Evolutionary conservation across 192 early-diverging fungal genomes (phyloP), one percentile per base, ranked within the genome.

Genomic region (Mortierella antarctica): DNA sequence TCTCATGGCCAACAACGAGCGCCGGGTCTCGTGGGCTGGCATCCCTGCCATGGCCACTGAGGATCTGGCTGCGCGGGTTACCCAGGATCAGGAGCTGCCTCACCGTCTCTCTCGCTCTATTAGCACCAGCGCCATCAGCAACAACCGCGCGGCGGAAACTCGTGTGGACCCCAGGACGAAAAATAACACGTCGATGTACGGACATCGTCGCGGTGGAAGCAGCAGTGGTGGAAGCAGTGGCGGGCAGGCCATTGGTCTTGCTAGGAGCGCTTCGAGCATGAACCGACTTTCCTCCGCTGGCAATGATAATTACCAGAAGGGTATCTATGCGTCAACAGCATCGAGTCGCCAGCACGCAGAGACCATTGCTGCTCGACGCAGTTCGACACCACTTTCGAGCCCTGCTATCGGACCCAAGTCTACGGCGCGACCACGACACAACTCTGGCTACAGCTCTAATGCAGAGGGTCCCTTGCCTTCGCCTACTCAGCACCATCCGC

Each of bases 1-100:
- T 21, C 41, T 80, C 50, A 80, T 80, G 57, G 53, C 70, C 41
- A 80, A 72, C 60, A 61, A 72, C 15, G 70, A 80, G 21, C 77
- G 77, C 40, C 77, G 77, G n/a, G 77, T 80, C 45, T 80, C 77
- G 4, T 80, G 77, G 77, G 77, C 64, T 9, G 77, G 77, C 31
- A 13, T 80, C 4, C 77, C 77, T 48, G 41, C 70, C 41, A 21
- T 42, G 39, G 57, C 49, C 12, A 40, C 47, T 2, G 71, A 63
- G 18, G 54, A 58, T 6, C 12, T 46, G 15, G n/a, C 56, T 52
- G 47, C 31, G 8, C n/a, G n/a, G 44, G 46, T n/a, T 50, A 21
- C 62, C 21, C 71, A 63, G 7, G 53, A 59, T 14, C 60, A 53
- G 9, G 62, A 68, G 20, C 45, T 15, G 4, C 67, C 49, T 39